Evolutionary conservation across 2,329 filamentous ascomycete genomes (phyloP), one percentile per base, ranked within the genome.

Genomic region (Xylariaceae sp.): DNA sequence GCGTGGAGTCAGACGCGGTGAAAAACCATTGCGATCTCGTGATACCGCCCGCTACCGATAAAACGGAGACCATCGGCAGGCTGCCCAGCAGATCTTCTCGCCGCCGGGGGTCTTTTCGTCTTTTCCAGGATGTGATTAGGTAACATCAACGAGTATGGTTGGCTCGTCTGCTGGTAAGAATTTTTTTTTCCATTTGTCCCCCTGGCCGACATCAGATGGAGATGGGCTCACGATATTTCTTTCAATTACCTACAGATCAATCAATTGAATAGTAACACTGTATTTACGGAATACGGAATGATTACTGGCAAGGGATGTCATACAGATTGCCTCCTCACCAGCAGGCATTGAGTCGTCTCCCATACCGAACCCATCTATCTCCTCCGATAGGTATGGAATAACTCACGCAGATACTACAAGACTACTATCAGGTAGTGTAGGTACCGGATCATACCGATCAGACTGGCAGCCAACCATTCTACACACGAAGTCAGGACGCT

Each of bases 101-200:
- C 59, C 55, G 50, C 48, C 47, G 30, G 23, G 23, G 23, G 23
- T 30, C 23, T 51, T 51, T 23, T 42, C 18, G 58, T 60, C 52
- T 18, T 11, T 45, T 30, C 56, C 45, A 64, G 57, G 53, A 60
- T 66, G 23, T 55, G 61, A 67, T 69, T 70, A 70, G 65, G 68
- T 70, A 70, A 70, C 66, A 63, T 37, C 35, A 70, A 68, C 53
- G 52, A 51, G 55, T 53, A 54, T 56, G 60, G 66, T 68, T 70
- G 68, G 68, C 63, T 62, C 65, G 63, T 60, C 58, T 59, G 57
- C 42, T 45, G 5, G 42, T 18, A 10, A 4, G 18, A 52, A 55
- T 45, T 45, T 45, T 45, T 45, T 45, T n/a, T 45, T 11, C 13
- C n/a, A 6, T 45, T 45, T n/a, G 5, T 13, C n/a, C 42, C n/a